These are phyloP conservation scores for Neohortaea acidophila DNA, from an alignment of 495 filamentous ascomycete genomes.

Conservation along the genomic window DNA sequence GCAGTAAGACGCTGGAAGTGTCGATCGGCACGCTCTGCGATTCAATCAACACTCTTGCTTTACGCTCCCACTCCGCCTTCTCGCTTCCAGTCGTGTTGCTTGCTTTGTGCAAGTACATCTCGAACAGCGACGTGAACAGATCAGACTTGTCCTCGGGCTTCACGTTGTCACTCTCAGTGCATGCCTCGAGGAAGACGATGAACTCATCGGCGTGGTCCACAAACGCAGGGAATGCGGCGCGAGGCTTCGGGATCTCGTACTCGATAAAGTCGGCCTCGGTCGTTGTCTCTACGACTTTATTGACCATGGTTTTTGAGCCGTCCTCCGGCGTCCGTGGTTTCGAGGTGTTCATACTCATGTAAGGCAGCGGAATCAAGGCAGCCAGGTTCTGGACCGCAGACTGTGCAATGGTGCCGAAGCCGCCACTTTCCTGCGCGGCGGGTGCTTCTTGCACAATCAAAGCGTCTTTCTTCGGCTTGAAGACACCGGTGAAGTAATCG, in stretches of 20 bases:
- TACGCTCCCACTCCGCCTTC: slow-evolving; percentile 69
- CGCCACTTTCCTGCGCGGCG: slow-evolving; percentile 36
- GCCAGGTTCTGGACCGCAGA: slow-evolving; percentile 70
- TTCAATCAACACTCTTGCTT: slow-evolving; percentile 71
- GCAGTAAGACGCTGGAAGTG: slow-evolving; percentile 79
- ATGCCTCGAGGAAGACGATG: slow-evolving; percentile 78
- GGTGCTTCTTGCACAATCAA: slow-evolving; percentile 37
- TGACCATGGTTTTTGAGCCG: slow-evolving; percentile 22
- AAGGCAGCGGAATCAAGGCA: slow-evolving; percentile 68
- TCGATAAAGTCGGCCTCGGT: slow-evolving; percentile 23
- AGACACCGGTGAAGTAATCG: slow-evolving; percentile 80
- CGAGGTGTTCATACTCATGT: slow-evolving; percentile 49
- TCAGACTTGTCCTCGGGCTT: slow-evolving; percentile 61
- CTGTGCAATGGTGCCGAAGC: slow-evolving; percentile 31
- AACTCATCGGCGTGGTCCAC: slow-evolving; percentile 87
- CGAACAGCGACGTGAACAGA: slow-evolving; percentile 88
- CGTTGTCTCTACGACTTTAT: slow-evolving; percentile 28
- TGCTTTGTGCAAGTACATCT: slow-evolving; percentile 90
- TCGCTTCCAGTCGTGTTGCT: slow-evolving; percentile 55
- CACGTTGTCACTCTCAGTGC: slow-evolving; percentile 49
- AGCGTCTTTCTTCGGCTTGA: slow-evolving; percentile 51
- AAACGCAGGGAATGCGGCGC: slow-evolving; percentile 90
- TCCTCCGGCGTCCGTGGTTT: slow-evolving; percentile 15
- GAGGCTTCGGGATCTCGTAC: slow-evolving; percentile 61
- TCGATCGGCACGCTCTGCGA: slow-evolving; percentile 72